These are phyloP conservation scores for Gloeophyllum trabeum DNA, from an alignment of 768 basidiomycete genomes.

Conservation along the genomic window DNA sequence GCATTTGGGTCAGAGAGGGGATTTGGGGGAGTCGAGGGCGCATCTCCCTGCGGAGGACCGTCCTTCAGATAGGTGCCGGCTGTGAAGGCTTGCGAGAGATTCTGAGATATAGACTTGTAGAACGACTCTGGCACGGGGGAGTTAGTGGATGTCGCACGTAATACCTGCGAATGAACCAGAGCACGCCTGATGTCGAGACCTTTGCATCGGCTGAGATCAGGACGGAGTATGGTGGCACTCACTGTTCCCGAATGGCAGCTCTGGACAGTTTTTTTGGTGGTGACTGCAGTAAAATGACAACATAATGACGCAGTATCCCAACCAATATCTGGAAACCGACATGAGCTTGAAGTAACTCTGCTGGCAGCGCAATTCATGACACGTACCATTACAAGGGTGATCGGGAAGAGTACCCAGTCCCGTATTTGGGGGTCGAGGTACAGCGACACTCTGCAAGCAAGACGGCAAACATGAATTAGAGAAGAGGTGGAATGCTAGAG, in stretches of 20 bases:
- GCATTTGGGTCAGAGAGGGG: conserved; percentile 82
- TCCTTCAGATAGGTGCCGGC: conserved; percentile 82
- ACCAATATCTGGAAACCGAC: conserved; percentile 62
- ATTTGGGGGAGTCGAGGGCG: conserved; percentile 52
- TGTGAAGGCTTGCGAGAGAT: conserved; percentile 61
- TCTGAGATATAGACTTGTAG: conserved; percentile 67
- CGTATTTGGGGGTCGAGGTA: conserved; percentile 95
- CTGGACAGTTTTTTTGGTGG: conserved; percentile 72
- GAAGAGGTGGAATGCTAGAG: neutral
- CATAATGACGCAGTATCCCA: conserved; percentile 87
- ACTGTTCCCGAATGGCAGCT: conserved; percentile 89
- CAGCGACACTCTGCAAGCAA: conserved; percentile 28
- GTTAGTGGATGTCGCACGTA: conserved; percentile 68
- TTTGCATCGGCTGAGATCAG: conserved; percentile 1
- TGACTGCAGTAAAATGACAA: conserved; percentile 76
- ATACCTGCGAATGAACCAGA: conserved; percentile 70
- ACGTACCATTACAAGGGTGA: conserved; percentile 91
- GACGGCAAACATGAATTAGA: neutral
- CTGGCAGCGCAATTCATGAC: conserved; percentile 2
- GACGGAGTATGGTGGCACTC: conserved; percentile 19
- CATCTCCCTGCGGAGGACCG: conserved; percentile 57
- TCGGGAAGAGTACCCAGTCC: conserved; percentile 91
- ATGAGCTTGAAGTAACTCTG: neutral
- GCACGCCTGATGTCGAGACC: conserved; percentile 42
- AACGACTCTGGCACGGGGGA: conserved; percentile 70